Base-by-base conservation (phyloP, 148 eudicot species). In the Vaccinium macrocarpon region DNA sequence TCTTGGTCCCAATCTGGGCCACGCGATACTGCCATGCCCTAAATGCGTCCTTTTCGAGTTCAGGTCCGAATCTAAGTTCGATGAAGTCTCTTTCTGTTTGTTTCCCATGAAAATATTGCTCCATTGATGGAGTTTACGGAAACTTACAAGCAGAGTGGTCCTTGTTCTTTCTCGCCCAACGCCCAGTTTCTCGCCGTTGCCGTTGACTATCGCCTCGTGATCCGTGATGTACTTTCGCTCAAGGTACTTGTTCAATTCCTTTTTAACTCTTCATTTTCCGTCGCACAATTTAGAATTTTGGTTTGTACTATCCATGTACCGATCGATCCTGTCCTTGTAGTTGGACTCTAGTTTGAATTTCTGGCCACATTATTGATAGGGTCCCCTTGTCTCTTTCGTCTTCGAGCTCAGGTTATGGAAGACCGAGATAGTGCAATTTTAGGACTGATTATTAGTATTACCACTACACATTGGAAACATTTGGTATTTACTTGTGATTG, bases 151-250 rank as follows among this genome's bases (percentile, higher is more conserved):
- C 99, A 93, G 85, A 87, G 91, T 14, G 99, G 99, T 8, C 91
- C 97, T 1, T 97, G 94, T 85, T 88, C 90, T 79, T 97, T 97
- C 88, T 97, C 99, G 14, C 99, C 98, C 8, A 90, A 97, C 81
- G 88, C 95, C 62, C 91, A 91, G 48, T 97, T 88, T 84, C 82
- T 97, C 46, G 99, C 99, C 21, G 96, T 94, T 42, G 93, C 98
- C 18, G 95, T 90, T 55, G 98, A 95, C 90, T 94, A 97, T 79
- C 98, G 99, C 81, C 94, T 97, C 78, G 97, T 97, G 76, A 89
- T 97, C 64, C 99, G 98, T 6, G 98, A 97, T 79, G 92, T 93
- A 62, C 83, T 89, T 80, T 90, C 98, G 13, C 92, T 95, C 56
- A 95, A 97, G 98, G 99, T 97, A 71, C 61, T 50, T 64, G 5